Evolutionary conservation across 2,329 filamentous ascomycete genomes (phyloP), one percentile per base, ranked within the genome.

Genomic region (Fusarium oxysporum): DNA sequence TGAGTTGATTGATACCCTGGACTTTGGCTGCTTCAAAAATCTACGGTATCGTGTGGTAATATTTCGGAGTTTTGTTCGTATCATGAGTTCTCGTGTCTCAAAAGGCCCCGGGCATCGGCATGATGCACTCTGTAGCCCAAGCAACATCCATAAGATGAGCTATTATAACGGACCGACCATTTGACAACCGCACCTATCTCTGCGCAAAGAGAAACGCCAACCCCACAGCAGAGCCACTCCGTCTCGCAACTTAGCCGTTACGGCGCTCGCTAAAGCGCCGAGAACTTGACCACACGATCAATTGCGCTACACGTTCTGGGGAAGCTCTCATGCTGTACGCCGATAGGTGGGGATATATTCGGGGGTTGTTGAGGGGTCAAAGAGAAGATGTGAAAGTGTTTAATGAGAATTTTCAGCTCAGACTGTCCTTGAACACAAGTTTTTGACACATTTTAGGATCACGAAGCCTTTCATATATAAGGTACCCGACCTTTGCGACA

Each of bases 271-370:
- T 59, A 68, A 67, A 63, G 44, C 70, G 55, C 71, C 70, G 70
- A 73, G 50, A 17, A 61, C 41, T 35, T 19, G 51, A 25, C 69
- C 68, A 51, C 63, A 48, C 48, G 58, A 68, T 64, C 70, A 65
- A 65, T 33, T 67, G 64, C 66, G 23, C 51, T 60, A 45, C 53
- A 37, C 47, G 63, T 54, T 56, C 72, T 61, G 56, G 55, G 61
- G 54, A 70, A 74, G 59, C 56, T 70, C 65, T 47, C 70, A 64
- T 65, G 25, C 54, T 58, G 64, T 53, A 43, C 65, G 66, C 74
- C 75, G 75, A 76, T 77, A 77, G 75, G 75, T 77, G 75, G 75
- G 65, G 75, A 73, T 74, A 74, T 77, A 68, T 60, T 70, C 72
- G 73, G 68, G 64, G 62, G 50, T 56, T 13, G n/a, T 55, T 61